Conservation (phyloP, 805 yeast species). For the Ogataea neopini region DNA sequence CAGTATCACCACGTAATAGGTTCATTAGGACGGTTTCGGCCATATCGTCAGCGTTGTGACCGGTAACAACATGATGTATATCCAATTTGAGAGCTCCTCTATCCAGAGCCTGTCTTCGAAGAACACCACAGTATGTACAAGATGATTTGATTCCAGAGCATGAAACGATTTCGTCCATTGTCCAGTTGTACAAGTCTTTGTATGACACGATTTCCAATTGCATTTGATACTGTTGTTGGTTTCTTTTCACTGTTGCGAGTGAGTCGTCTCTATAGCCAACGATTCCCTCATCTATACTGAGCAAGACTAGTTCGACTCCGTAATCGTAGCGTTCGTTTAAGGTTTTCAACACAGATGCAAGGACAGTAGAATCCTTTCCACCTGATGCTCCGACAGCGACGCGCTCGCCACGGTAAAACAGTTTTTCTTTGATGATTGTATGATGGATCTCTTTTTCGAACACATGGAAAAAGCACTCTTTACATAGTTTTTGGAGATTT, state of each 20-base stretch:
- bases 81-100: constrained; percentile 89
- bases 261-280: constrained; percentile 97
- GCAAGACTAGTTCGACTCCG: constrained; percentile 78
- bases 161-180: constrained; percentile 96
- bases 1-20: constrained; percentile 91
- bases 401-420: constrained; percentile 78
- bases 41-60: constrained; percentile 99
- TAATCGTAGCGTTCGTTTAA: constrained; percentile 86
- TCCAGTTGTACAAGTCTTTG: constrained; percentile 90
- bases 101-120: constrained; percentile 94
- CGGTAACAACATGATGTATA: constrained; percentile 91
- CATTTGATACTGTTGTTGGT: constrained; percentile 66
- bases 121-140: constrained; percentile 97
- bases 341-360: constrained; percentile 84
- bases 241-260: constrained; percentile 92
- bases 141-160: constrained; percentile 92
- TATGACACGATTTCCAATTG: constrained; percentile 61
- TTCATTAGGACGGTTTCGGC: constrained; percentile 98
- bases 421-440: constrained; percentile 68
- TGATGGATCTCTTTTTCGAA: constrained; percentile 96
- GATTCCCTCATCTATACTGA: constrained; percentile 95
- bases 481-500: constrained; percentile 85
- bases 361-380: constrained; percentile 95
- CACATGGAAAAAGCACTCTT: constrained; percentile 82
- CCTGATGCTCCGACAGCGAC: constrained; percentile 99